A percentile compares a stretch with the other conserved stretches of the same genome.
Evolutionary conservation across 2,329 filamentous ascomycete genomes (phyloP).

Genomic region (Exophiala lecanii-corni): DNA sequence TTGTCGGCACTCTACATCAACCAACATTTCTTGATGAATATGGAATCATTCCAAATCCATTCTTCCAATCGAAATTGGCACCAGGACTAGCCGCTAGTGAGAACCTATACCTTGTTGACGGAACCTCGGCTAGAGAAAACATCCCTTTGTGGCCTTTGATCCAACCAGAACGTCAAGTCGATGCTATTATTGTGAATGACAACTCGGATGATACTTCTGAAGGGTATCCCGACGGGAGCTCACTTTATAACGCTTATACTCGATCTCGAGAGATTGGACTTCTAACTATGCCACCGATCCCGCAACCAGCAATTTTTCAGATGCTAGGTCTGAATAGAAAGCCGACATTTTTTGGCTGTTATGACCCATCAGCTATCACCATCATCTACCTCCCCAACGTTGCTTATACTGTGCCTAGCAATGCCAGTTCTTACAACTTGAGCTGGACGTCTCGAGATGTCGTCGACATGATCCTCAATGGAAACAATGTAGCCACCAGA

Average conservation of each 20-base stretch:
- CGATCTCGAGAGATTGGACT: constrained; percentile 47
- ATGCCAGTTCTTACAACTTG: constrained; percentile 11
- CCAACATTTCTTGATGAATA: constrained; percentile 36
- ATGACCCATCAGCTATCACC: constrained; percentile 30
- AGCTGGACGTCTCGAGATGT: constrained; percentile 10
- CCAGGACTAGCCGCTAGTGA: constrained; percentile 33
- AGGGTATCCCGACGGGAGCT: constrained; percentile 59
- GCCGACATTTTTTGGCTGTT: constrained; percentile 62
- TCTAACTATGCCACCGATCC: constrained; percentile 56
- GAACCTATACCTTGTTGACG: constrained; percentile 48
- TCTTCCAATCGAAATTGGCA: constrained; percentile 48
- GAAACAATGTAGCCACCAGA: constrained; percentile 17
- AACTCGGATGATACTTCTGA: constrained; percentile 57
- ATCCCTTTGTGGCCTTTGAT: constrained; percentile 51
- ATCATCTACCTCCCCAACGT: constrained; percentile 44
- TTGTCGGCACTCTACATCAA: constrained; percentile 31
- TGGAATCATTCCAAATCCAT: constrained; percentile 59
- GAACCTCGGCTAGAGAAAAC: constrained; percentile 48
- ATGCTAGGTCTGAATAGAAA: constrained; percentile 55
- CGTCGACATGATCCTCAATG: constrained; percentile 23
- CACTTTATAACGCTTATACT: constrained; percentile 54
- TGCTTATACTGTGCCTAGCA: constrained; percentile 8
- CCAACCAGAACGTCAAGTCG: constrained; percentile 46
- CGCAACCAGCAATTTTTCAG: constrained; percentile 52
- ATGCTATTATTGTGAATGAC: constrained; percentile 63